These are phyloP conservation scores for Lyophyllum atratum DNA, from an alignment of 768 basidiomycete genomes.

Conservation along the genomic window DNA sequence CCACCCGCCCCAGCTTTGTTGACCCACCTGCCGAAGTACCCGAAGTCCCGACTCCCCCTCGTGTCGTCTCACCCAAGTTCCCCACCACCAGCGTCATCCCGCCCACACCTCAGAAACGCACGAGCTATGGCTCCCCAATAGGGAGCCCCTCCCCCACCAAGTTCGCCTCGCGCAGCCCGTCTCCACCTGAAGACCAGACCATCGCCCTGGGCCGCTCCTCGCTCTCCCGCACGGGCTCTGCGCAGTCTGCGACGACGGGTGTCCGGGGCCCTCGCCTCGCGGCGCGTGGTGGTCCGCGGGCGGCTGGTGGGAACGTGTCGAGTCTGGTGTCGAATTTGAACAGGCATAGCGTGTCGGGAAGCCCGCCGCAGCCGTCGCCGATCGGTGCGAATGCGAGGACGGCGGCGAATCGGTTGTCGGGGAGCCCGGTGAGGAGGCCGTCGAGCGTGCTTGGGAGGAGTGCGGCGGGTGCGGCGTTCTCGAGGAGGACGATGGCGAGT, in stretches of 20 bases:
- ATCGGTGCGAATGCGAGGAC: constrained; percentile 31
- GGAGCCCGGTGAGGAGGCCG: constrained; percentile 44
- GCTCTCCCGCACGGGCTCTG: constrained; percentile 53
- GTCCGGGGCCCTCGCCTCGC: constrained; percentile 53
- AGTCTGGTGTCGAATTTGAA: constrained; percentile 61
- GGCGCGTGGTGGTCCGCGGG: constrained; percentile 49
- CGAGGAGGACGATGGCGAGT: constrained; percentile 80
- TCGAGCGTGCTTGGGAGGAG: constrained; percentile 52
- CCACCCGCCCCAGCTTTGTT: constrained; percentile 37
- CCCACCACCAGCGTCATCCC: constrained; percentile 50
- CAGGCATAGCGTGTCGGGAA: constrained; percentile 42
- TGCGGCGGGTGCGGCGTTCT: constrained; percentile 51
- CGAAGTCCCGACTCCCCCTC: constrained; percentile 19
- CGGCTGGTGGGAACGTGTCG: constrained; percentile 47
- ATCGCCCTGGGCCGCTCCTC: constrained; percentile 36
- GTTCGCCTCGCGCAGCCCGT: constrained; percentile 42
- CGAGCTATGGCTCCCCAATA: constrained; percentile 20
- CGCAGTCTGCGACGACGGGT: constrained; percentile 28
- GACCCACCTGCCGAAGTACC: constrained; percentile 35
- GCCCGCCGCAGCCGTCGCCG: constrained; percentile 27
- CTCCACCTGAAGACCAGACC: constrained; percentile 42
- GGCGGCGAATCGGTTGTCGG: constrained; percentile 48
- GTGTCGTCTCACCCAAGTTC: constrained; percentile 27
- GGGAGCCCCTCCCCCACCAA: constrained; percentile 36
- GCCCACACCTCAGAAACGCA: constrained; percentile 51